These are phyloP conservation scores for Boletellus deceptivus DNA, from an alignment of 1,284 basidiomycete species.

Conservation along the genomic window DNA sequence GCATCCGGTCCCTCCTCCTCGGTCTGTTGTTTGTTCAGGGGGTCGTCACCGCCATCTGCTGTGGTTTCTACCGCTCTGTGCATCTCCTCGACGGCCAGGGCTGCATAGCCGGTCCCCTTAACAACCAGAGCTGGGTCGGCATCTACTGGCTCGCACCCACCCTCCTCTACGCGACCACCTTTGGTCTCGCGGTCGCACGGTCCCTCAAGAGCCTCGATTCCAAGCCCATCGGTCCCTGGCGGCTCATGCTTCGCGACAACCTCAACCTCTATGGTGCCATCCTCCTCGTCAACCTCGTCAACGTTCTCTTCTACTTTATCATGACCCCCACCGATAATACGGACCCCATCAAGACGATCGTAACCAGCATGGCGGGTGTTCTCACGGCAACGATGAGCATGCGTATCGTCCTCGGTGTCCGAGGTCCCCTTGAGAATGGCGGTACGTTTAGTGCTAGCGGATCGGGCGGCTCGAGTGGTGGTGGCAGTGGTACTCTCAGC, in stretches of 20 bases:
- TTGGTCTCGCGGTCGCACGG: slow-evolving; percentile 60
- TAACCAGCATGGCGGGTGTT: slow-evolving; percentile 77
- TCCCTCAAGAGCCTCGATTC: slow-evolving; percentile 58
- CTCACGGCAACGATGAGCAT: slow-evolving; percentile 81
- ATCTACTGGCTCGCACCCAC: slow-evolving; percentile 80
- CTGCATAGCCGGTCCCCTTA: slow-evolving; percentile 76
- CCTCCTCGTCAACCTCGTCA: slow-evolving; percentile 73
- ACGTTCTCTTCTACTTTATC: slow-evolving; percentile 81
- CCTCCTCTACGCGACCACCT: slow-evolving; percentile 51
- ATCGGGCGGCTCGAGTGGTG: slow-evolving; percentile 40
- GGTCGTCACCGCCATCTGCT: slow-evolving; percentile 64
- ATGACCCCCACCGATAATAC: slow-evolving; percentile 55
- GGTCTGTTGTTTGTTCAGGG: slow-evolving; percentile 62
- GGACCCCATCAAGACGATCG: slow-evolving; percentile 76
- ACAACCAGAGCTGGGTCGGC: slow-evolving; percentile 64
- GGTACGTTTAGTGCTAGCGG: slow-evolving; percentile 61
- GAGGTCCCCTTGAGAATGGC: slow-evolving; percentile 64
- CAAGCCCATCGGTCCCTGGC: slow-evolving; percentile 67
- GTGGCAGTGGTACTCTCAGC: slow-evolving; percentile 32
- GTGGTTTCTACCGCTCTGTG: slow-evolving; percentile 74
- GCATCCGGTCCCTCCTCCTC: slow-evolving; percentile 55
- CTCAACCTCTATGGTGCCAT: slow-evolving; percentile 79
- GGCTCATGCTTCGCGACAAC: slow-evolving; percentile 82
- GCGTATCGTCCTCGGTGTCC: slow-evolving; percentile 76
- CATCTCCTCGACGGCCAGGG: slow-evolving; percentile 69